Conservation (phyloP, 106 monocot genomes). For the Agapanthus africanus region DNA sequence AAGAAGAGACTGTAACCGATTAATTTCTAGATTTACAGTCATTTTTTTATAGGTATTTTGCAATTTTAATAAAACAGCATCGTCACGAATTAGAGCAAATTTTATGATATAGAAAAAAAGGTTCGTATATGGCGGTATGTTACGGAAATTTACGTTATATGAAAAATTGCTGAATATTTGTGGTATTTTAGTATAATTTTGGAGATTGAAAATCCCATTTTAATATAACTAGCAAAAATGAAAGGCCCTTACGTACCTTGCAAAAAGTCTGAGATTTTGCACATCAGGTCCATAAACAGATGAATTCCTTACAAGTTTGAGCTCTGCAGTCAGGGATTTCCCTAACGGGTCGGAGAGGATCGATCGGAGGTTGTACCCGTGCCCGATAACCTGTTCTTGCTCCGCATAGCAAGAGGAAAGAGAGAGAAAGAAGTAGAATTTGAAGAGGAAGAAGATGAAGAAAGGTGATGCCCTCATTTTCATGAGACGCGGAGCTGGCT, state of each 20-base stretch:
- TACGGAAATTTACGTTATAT: background rate
- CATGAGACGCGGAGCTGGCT: too few relatives aligned
- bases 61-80: background rate
- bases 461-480: too few relatives aligned
- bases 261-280: constrained; percentile 26
- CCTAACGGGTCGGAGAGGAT: constrained; percentile 14
- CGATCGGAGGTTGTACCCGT: constrained; percentile 31
- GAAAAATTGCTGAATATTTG: background rate
- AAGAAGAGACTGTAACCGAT: too few relatives aligned
- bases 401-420: background rate
- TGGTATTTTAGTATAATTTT: background rate
- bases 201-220: background rate
- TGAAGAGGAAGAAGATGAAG: constrained; percentile 6
- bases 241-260: constrained; percentile 19
- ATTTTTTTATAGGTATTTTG: background rate
- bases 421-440: background rate
- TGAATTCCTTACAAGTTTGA: constrained; percentile 16
- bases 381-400: constrained; percentile 14
- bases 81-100: background rate
- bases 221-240: too few relatives aligned
- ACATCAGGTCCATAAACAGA: constrained; percentile 42
- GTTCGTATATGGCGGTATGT: too few relatives aligned
- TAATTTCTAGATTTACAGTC: background rate
- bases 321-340: constrained; percentile 21
- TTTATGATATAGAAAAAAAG: too few relatives aligned